Evolutionary conservation across 495 filamentous ascomycete species (phyloP).

Genomic region (Daldinia vernicosa): DNA sequence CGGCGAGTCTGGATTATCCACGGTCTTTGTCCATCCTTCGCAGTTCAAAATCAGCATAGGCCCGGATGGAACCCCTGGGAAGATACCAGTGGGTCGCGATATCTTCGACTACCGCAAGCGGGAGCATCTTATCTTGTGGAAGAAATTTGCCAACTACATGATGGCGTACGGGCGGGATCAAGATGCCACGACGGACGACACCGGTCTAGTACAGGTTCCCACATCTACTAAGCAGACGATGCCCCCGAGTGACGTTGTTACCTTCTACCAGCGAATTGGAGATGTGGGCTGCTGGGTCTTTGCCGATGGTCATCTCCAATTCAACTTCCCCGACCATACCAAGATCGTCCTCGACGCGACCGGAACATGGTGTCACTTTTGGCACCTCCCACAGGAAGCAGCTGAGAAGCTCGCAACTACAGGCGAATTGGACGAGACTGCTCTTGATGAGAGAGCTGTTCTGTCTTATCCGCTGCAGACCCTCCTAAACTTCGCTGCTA

Average conservation of each 20-base stretch:
- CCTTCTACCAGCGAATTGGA: conserved; percentile 88
- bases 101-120: conserved; percentile 74
- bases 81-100: conserved; percentile 60
- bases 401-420: conserved; percentile 68
- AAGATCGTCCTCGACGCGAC: conserved; percentile 84
- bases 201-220: conserved; percentile 56
- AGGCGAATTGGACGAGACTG: conserved; percentile 71
- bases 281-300: conserved; percentile 92
- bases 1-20: conserved; percentile 69
- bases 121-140: conserved; percentile 80
- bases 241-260: conserved; percentile 71
- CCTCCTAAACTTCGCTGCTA: conserved; percentile 62
- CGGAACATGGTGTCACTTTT: conserved; percentile 83
- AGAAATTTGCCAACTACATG: conserved; percentile 97
- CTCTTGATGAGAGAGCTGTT: conserved; percentile 67
- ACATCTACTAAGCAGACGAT: conserved; percentile 54
- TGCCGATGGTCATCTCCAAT: conserved; percentile 83
- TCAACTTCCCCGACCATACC: conserved; percentile 98
- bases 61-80: conserved; percentile 62
- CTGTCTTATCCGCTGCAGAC: conserved; percentile 69
- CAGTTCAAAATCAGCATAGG: conserved; percentile 65
- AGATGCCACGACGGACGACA: conserved; percentile 56
- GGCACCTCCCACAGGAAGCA: conserved; percentile 77
- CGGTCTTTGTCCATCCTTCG: conserved; percentile 67
- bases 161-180: conserved; percentile 66